Percentiles rank a stretch among this genome's conserved stretches.
Conservation (phyloP, 2,329 filamentous ascomycete species). For the Alternaria dauci region DNA sequence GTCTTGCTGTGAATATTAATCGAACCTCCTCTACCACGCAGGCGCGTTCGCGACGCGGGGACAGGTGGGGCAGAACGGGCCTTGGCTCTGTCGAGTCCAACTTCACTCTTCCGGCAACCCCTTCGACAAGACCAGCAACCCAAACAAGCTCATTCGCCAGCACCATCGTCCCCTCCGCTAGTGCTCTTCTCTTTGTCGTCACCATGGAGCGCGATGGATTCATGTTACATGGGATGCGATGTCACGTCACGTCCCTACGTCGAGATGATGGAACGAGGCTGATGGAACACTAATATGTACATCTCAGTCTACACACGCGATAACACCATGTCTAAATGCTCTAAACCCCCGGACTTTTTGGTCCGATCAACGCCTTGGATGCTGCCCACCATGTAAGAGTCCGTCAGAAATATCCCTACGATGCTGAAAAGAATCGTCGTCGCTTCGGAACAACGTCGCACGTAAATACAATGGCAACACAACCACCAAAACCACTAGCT, state of each 20-base stretch:
- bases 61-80: slow-evolving; percentile 21
- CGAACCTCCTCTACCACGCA: slow-evolving; percentile 18
- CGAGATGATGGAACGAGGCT: not conserved
- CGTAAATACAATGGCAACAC: slow-evolving; percentile 1
- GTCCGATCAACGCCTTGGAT: slow-evolving; percentile 18
- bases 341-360: slow-evolving; percentile 3
- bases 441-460: slow-evolving; percentile 9
- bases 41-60: slow-evolving; percentile 29
- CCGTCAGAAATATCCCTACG: not conserved
- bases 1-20: slow-evolving; percentile 9
- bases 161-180: not conserved
- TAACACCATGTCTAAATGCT: slow-evolving; percentile 18
- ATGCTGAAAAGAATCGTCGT: slow-evolving; percentile 6
- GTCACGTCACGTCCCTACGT: not conserved
- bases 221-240: not conserved
- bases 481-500: slow-evolving; percentile 6
- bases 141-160: slow-evolving; percentile 5
- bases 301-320: slow-evolving; percentile 14
- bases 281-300: slow-evolving; percentile 5
- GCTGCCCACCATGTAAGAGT: not conserved
- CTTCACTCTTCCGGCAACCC: slow-evolving; percentile 23
- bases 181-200: not conserved
- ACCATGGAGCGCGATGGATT: not conserved
- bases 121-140: slow-evolving; percentile 17
- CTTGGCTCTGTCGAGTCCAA: slow-evolving; percentile 26